These are phyloP conservation scores for Novymonas esmeraldas DNA, from an alignment of 208 protist species.

Conservation along the genomic window DNA sequence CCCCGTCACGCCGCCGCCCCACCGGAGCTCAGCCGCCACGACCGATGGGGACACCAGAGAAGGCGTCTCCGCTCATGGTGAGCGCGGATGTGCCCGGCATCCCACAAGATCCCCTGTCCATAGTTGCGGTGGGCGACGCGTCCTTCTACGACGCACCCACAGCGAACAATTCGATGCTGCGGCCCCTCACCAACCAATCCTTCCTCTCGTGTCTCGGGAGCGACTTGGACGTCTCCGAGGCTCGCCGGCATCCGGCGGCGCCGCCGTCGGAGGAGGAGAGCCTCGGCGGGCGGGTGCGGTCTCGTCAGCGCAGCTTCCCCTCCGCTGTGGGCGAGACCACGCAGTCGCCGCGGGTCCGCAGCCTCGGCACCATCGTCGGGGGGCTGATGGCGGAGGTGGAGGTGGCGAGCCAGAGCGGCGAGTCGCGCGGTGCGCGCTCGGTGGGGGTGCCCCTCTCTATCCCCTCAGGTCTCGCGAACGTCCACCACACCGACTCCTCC, in stretches of 20 bases:
- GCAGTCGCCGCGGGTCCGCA: not conserved
- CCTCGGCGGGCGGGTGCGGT: not conserved
- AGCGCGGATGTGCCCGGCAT: not conserved
- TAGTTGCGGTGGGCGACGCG: not conserved
- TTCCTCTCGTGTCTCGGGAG: not conserved
- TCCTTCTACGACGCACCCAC: slow-evolving; percentile 18
- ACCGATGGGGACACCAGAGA: not conserved
- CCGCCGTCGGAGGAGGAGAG: not conserved
- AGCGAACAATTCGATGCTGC: not conserved
- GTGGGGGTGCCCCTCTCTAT: not conserved
- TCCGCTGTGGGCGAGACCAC: not conserved
- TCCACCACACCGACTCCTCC: not conserved
- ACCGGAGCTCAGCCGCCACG: too few relatives aligned
- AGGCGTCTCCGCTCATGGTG: not conserved
- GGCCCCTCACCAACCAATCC: not conserved
- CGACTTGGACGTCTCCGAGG: not conserved
- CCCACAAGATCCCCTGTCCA: not conserved
- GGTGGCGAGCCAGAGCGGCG: not conserved
- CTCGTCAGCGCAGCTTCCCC: slow-evolving; percentile 3
- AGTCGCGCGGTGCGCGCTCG: not conserved
- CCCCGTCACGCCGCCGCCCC: too few relatives aligned
- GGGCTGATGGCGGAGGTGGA: slow-evolving; percentile 4
- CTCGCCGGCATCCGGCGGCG: not conserved
- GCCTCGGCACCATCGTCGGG: slow-evolving; percentile 1
- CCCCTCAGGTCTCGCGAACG: not conserved